These are phyloP conservation scores for Penicillium sp. DNA, from an alignment of 2,329 filamentous ascomycete species.

Conservation along the genomic window DNA sequence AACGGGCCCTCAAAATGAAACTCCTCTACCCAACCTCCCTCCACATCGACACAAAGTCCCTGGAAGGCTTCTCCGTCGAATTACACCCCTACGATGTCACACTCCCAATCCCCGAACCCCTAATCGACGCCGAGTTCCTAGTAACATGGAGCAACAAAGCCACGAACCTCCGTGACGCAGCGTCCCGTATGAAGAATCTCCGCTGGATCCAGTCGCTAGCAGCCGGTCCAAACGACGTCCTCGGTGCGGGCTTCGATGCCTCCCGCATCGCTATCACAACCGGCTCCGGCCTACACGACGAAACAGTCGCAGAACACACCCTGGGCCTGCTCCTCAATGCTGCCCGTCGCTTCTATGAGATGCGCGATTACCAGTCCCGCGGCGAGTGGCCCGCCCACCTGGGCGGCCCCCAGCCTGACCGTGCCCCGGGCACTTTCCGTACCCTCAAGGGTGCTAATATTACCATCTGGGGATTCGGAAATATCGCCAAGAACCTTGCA, in stretches of 20 bases:
- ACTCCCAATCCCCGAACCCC: conserved; percentile 56
- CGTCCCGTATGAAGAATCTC: conserved; percentile 55
- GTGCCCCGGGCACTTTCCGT: conserved; percentile 55
- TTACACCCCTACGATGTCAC: conserved; percentile 63
- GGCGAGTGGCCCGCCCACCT: conserved; percentile 61
- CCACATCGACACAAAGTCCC: conserved; percentile 54
- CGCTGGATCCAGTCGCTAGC: conserved; percentile 67
- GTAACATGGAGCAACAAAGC: conserved; percentile 63
- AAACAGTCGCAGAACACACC: conserved; percentile 65
- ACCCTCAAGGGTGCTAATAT: conserved; percentile 60
- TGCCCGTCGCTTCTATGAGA: conserved; percentile 57
- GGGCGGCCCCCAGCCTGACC: conserved; percentile 54
- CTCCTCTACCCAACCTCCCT: conserved; percentile 67
- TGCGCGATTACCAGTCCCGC: conserved; percentile 60
- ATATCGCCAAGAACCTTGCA: conserved; percentile 62
- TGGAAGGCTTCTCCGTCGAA: conserved; percentile 59
- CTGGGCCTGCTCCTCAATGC: conserved; percentile 49
- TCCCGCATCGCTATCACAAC: conserved; percentile 56
- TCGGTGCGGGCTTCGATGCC: conserved; percentile 60
- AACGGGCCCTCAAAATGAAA: conserved; percentile 46
- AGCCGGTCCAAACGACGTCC: conserved; percentile 65
- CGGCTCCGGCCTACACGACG: conserved; percentile 63
- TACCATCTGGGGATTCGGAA: conserved; percentile 65
- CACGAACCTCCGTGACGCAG: conserved; percentile 60
- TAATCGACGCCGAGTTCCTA: conserved; percentile 60